Evolutionary conservation across 164 flowering plant species (phyloP).

Genomic region (Berberis thunbergii): DNA sequence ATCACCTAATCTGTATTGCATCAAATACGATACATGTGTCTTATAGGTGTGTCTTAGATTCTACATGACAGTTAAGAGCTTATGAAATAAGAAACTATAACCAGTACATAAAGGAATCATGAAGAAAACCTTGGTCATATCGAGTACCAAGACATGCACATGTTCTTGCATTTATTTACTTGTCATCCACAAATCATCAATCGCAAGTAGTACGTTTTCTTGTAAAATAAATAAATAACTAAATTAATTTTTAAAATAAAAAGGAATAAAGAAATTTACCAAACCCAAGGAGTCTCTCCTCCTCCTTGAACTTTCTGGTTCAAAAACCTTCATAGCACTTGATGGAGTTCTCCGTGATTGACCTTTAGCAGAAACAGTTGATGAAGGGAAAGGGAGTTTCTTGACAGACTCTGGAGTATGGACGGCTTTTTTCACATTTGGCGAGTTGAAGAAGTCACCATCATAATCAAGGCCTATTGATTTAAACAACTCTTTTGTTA

Average conservation of each 20-base stretch:
- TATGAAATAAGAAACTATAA: too few species aligned
- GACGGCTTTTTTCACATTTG: constrained; percentile 25
- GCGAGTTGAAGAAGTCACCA: constrained; percentile 50
- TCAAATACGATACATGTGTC: too few species aligned
- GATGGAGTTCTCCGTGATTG: constrained; percentile 32
- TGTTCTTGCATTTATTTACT: too few species aligned
- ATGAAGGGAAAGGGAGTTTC: constrained; percentile 23
- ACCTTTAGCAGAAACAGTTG: constrained; percentile 27
- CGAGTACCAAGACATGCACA: too few species aligned
- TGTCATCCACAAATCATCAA: too few species aligned
- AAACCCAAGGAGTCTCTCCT: constrained; percentile 80
- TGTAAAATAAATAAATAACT: too few species aligned
- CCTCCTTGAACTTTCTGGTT: constrained; percentile 67
- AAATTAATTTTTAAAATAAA: not conserved
- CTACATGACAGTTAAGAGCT: too few species aligned
- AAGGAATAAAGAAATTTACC: constrained; percentile 30
- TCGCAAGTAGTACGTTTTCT: too few species aligned
- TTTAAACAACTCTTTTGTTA: constrained; percentile 70
- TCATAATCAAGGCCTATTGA: constrained; percentile 70
- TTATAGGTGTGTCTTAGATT: too few species aligned
- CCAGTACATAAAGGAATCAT: too few species aligned
- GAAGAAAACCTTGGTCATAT: too few species aligned
- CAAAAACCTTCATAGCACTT: constrained; percentile 35
- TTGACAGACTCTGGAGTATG: constrained; percentile 23
- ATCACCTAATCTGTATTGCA: too few species aligned